Conservation (phyloP, 2,329 filamentous ascomycete genomes). For the Venturia asperata region DNA sequence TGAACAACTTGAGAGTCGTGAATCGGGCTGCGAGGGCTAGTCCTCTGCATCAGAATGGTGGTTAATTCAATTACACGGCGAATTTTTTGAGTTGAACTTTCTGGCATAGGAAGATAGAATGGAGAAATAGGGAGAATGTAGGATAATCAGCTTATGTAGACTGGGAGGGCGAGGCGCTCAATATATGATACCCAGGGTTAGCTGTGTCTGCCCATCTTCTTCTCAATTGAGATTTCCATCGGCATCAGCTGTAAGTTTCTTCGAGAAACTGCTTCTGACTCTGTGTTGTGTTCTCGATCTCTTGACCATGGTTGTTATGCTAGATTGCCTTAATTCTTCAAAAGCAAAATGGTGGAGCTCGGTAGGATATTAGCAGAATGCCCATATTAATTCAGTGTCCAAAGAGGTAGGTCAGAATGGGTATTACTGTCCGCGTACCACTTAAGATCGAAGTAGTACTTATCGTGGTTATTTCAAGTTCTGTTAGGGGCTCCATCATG, state of each 20-base stretch:
- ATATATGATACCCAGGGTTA: constrained; percentile 6
- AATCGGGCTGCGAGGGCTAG: constrained; percentile 16
- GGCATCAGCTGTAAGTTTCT: background rate
- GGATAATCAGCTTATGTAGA: background rate
- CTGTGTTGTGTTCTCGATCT: too few relatives aligned
- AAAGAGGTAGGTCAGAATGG: too few relatives aligned
- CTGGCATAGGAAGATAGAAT: background rate
- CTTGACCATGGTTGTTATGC: too few relatives aligned
- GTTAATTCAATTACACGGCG: background rate
- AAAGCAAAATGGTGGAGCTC: too few relatives aligned
- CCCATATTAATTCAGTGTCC: too few relatives aligned
- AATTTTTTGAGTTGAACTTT: background rate
- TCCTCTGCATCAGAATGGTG: background rate
- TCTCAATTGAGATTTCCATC: background rate
- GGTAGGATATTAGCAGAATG: too few relatives aligned
- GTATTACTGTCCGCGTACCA: too few relatives aligned
- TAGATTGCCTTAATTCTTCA: too few relatives aligned
- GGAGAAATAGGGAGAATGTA: background rate
- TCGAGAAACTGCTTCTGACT: background rate
- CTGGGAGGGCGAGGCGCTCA: background rate
- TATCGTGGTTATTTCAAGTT: too few relatives aligned
- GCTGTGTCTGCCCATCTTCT: constrained; percentile 6
- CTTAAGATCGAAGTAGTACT: too few relatives aligned
- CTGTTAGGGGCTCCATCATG: too few relatives aligned
- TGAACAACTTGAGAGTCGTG: constrained; percentile 64